Percentiles rank a stretch among this genome's conserved stretches.
Evolutionary conservation across 805 yeast species (phyloP).

Genomic region (Ogataea ramenticola): DNA sequence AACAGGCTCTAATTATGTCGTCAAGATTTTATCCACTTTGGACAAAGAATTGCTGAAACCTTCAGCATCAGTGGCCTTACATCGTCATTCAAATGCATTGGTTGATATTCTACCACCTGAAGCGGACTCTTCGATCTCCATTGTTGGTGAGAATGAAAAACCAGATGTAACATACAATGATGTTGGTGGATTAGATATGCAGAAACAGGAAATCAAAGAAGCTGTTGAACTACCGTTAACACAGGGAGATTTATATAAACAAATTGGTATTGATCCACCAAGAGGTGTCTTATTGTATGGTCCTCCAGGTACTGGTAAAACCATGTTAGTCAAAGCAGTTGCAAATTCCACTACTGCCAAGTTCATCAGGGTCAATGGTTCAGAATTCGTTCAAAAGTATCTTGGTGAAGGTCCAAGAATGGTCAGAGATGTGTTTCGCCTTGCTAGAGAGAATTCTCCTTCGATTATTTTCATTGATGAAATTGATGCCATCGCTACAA

Average conservation of each 20-base stretch:
- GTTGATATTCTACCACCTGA: conserved; percentile 98
- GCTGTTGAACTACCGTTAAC: conserved; percentile 96
- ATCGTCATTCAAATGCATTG: conserved; percentile 95
- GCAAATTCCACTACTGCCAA: conserved; percentile 95
- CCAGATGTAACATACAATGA: conserved; percentile 93
- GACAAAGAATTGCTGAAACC: conserved; percentile 94
- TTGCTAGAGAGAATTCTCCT: conserved; percentile 97
- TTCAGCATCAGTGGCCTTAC: conserved; percentile 92
- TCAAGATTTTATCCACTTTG: conserved; percentile 85
- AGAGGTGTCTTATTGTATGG: conserved; percentile 96
- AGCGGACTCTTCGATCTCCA: conserved; percentile 93
- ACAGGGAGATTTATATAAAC: conserved; percentile 92
- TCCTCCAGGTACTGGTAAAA: conserved; percentile 99
- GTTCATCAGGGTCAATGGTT: conserved; percentile 94
- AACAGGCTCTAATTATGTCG: conserved; percentile 96
- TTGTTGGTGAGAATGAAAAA: conserved; percentile 89
- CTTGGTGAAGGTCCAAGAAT: conserved; percentile 99
- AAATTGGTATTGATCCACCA: conserved; percentile 98
- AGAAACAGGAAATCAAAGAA: conserved; percentile 96
- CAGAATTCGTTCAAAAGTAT: conserved; percentile 97
- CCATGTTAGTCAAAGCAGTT: conserved; percentile 98
- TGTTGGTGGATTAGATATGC: conserved; percentile 99
- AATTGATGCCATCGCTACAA: conserved; percentile 98
- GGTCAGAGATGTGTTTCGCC: conserved; percentile 97
- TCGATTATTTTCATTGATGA: conserved; percentile 97